Percentiles rank a stretch among this genome's conserved stretches.
These are phyloP conservation scores for Chamaecrista fasciculata DNA, from an alignment of 306 rosid species.

Conservation along the genomic window DNA sequence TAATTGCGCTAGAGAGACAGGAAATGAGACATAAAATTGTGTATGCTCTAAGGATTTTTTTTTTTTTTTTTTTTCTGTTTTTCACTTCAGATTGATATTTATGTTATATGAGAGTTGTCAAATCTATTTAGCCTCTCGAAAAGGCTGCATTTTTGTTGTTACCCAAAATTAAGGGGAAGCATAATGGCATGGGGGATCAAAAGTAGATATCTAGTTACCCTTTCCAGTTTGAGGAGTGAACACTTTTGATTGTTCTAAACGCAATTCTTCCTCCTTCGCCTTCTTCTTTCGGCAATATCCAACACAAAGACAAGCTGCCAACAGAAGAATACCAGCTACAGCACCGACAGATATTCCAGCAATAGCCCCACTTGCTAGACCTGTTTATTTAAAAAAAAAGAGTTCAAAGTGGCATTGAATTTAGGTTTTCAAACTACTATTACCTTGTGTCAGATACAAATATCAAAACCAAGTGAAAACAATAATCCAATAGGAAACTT, in stretches of 20 bases:
- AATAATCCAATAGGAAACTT: conserved; percentile 23
- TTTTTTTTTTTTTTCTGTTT: not conserved
- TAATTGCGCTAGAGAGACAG: not conserved
- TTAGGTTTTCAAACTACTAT: conserved; percentile 15
- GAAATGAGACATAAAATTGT: not conserved
- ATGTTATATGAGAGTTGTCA: not conserved
- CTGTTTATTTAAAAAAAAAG: conserved; percentile 45
- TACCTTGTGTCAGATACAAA: conserved; percentile 18
- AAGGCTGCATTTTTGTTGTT: not conserved
- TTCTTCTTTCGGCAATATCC: conserved; percentile 46
- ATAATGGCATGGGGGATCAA: not conserved
- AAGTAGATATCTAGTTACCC: conserved; percentile 36
- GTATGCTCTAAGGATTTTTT: not conserved
- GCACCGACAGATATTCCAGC: conserved; percentile 59
- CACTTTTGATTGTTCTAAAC: conserved; percentile 27
- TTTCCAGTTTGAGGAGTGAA: conserved; percentile 30
- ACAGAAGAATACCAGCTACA: conserved; percentile 44
- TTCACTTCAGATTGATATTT: not conserved
- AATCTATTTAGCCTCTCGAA: not conserved
- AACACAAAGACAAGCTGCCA: conserved; percentile 39
- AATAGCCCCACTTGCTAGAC: conserved; percentile 40
- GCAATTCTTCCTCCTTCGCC: conserved; percentile 23
- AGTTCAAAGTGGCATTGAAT: conserved; percentile 21
- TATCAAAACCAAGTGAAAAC: conserved; percentile 18
- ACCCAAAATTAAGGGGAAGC: not conserved